Base-by-base conservation (phyloP, 768 basidiomycete species). In the Kwoniella bestiolae region DNA sequence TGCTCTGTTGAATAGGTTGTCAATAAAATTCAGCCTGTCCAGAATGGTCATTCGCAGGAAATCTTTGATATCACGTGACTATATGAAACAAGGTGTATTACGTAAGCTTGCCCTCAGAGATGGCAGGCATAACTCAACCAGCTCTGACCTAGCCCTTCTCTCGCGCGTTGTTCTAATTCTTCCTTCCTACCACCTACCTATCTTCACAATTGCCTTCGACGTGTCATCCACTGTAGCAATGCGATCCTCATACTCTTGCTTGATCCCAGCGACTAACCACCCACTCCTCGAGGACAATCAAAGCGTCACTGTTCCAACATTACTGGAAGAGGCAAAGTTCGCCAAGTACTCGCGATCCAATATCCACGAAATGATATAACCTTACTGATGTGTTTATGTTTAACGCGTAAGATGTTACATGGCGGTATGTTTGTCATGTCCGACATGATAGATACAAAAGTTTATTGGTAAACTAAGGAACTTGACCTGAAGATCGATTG, bases 311-410 rank as follows among this genome's bases (percentile, higher is more conserved):
- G n/a, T 14, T 41, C 7, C 38, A 41, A 16, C 18, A 41, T 41
- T 41, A 18, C 38, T 41, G 12, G 11, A 11, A 41, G 18, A 41
- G 38, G 38, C 2, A 41, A 41, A 41, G 18, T 41, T 14, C 38
- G 38, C 38, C 12, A 41, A n/a, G n/a, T n/a, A n/a, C n/a, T n/a
- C n/a, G n/a, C n/a, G n/a, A n/a, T n/a, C n/a, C n/a, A n/a, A n/a
- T n/a, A n/a, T n/a, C n/a, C 28, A 32, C 14, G 25, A 50, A 51
- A 23, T 63, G 62, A 63, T 56, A 63, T 63, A 56, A 47, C 62
- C 51, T 46, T 63, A 63, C 46, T 49, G 62, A 63, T 35, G 41
- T 18, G 57, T 46, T 45, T 16, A 28, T 47, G n/a, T 9, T 45
- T 23, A 41, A 59, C 25, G 45, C 57, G 56, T 4, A 41, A 41